These are phyloP conservation scores for Xylaria castorea DNA, from an alignment of 495 filamentous ascomycete genomes.

Conservation along the genomic window DNA sequence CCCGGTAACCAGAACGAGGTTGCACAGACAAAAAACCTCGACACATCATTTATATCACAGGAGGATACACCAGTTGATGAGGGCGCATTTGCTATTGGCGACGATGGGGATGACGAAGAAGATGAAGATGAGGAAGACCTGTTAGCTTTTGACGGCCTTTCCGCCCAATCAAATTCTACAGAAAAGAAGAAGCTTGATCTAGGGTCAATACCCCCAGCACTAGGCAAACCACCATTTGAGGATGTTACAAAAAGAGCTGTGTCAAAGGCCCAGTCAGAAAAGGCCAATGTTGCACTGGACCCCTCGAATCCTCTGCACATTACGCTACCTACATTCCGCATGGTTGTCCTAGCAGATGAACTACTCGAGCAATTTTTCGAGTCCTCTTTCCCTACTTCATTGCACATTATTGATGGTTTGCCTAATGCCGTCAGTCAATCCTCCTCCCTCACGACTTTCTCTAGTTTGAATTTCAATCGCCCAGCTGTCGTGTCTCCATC, in stretches of 20 bases:
- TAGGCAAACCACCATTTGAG: constrained; percentile 35
- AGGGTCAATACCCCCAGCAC: constrained; percentile 33
- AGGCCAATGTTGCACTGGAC: constrained; percentile 88
- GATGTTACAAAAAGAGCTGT: constrained; percentile 44
- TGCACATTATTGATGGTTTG: constrained; percentile 60
- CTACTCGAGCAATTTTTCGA: constrained; percentile 96
- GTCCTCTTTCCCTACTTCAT: constrained; percentile 71
- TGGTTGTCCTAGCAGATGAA: constrained; percentile 97
- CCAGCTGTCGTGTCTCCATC: constrained; percentile 45
- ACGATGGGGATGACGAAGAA: constrained; percentile 68
- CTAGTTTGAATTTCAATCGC: constrained; percentile 66
- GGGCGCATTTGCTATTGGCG: constrained; percentile 78
- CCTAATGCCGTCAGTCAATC: constrained; percentile 45
- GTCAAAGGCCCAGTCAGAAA: constrained; percentile 62
- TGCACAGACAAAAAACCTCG: constrained; percentile 27
- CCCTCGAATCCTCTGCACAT: constrained; percentile 92
- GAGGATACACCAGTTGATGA: constrained; percentile 33
- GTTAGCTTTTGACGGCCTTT: constrained; percentile 57
- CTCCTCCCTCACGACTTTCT: constrained; percentile 78
- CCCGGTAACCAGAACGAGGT: constrained; percentile 58
- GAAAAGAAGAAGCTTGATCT: constrained; percentile 42
- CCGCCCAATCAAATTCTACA: constrained; percentile 41
- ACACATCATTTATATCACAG: constrained; percentile 34
- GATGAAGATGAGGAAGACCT: constrained; percentile 74
- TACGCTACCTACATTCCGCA: constrained; percentile 96